A percentile compares a stretch with the other conserved stretches of the same genome.
Evolutionary conservation across 106 monocot species (phyloP).

Genomic region (Iris macrosiphon): DNA sequence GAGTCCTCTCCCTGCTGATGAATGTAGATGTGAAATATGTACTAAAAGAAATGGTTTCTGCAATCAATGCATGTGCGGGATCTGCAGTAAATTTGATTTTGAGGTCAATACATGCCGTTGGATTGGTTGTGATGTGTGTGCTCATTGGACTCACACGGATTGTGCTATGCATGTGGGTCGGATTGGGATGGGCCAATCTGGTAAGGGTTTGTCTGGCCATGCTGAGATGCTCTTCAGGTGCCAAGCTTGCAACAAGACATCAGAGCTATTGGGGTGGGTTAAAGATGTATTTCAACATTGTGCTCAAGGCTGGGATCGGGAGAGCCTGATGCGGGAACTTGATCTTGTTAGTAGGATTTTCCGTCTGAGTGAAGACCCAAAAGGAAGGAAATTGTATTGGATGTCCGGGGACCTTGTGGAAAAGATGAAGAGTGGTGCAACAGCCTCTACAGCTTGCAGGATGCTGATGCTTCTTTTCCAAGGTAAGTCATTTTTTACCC

Average conservation of each 20-base stretch:
- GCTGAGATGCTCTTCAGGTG: constrained; percentile 94
- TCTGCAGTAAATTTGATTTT: constrained; percentile 97
- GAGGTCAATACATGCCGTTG: constrained; percentile 99
- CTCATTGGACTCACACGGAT: constrained; percentile 97
- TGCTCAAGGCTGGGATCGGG: constrained; percentile 78
- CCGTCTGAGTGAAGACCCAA: constrained; percentile 68
- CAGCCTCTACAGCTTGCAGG: constrained; percentile 51
- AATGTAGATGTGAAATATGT: constrained; percentile 79
- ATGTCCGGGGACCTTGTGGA: constrained; percentile 80
- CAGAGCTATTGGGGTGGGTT: constrained; percentile 90
- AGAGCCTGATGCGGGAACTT: constrained; percentile 65
- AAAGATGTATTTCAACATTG: constrained; percentile 98
- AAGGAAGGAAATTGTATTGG: constrained; percentile 74
- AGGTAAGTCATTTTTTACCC: constrained; percentile 41
- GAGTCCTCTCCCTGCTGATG: constrained; percentile 81
- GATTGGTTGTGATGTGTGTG: constrained; percentile 96
- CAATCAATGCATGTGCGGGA: constrained; percentile 95
- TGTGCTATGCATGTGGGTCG: constrained; percentile 84
- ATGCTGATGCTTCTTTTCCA: constrained; percentile 73
- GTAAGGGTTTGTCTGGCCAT: constrained; percentile 32
- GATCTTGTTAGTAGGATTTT: constrained; percentile 89
- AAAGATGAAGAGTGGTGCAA: constrained; percentile 59
- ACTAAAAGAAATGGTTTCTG: constrained; percentile 79
- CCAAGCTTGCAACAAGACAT: constrained; percentile 89
- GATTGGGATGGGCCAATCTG: constrained; percentile 66